Percentiles rank a stretch among this genome's conserved stretches.
Evolutionary conservation across 768 basidiomycete species (phyloP).

Genomic region (Austroboletus eburneus): DNA sequence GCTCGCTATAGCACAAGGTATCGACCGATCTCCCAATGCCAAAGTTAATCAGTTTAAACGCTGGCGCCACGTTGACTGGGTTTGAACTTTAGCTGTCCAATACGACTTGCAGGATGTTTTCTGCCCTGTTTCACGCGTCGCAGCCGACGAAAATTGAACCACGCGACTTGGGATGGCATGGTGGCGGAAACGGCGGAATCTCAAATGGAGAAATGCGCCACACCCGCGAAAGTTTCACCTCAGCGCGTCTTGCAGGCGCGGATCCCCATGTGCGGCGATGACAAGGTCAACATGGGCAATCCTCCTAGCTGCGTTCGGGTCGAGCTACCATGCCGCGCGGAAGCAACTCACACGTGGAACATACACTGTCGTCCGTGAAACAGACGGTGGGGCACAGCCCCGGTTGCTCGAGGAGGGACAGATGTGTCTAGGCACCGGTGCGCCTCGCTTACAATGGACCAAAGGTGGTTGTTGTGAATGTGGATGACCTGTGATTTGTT

Average conservation of each 20-base stretch:
- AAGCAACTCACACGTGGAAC: constrained; percentile 14
- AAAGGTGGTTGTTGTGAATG: neutral
- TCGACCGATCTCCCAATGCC: constrained; percentile 12
- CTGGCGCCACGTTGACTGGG: constrained; percentile 17
- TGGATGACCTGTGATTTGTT: neutral
- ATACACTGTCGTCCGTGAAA: constrained; percentile 13
- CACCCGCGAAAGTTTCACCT: constrained; percentile 24
- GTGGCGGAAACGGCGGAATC: constrained; percentile 6
- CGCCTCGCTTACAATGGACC: neutral
- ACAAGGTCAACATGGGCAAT: neutral
- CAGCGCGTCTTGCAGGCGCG: neutral
- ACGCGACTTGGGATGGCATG: constrained; percentile 15
- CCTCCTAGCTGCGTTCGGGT: neutral
- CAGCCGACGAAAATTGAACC: constrained; percentile 7
- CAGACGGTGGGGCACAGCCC: neutral
- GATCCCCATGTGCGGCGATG: neutral
- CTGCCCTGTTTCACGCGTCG: constrained; percentile 23
- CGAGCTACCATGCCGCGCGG: neutral
- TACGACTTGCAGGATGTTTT: neutral
- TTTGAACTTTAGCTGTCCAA: constrained; percentile 10
- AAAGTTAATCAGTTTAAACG: constrained; percentile 24
- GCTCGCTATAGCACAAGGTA: constrained; percentile 1
- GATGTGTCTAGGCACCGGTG: neutral
- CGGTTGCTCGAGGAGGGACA: too few species aligned
- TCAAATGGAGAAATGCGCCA: constrained; percentile 5